Conservation (phyloP, 345 rosid species). For the Arabidopsis suecica region DNA sequence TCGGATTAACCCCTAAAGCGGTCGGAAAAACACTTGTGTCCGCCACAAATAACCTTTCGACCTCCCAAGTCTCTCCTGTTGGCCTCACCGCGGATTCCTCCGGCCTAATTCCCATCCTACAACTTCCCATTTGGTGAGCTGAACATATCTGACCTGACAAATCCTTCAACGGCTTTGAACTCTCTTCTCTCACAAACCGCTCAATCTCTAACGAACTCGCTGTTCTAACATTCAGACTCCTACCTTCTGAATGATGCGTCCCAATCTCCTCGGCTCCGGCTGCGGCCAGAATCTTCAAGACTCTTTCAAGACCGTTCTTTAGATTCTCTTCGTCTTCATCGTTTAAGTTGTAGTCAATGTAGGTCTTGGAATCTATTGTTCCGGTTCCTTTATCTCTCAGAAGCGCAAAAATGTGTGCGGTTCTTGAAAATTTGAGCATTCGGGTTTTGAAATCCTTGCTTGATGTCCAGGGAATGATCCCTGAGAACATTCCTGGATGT, state of each 20-base stretch:
- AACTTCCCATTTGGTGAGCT: constrained; percentile 95
- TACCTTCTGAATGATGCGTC: constrained; percentile 64
- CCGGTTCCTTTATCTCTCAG: constrained; percentile 80
- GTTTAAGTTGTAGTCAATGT: constrained; percentile 56
- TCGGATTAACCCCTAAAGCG: constrained; percentile 84
- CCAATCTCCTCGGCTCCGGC: constrained; percentile 89
- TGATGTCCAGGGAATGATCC: constrained; percentile 74
- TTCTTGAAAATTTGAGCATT: constrained; percentile 71
- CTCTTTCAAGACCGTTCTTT: constrained; percentile 62
- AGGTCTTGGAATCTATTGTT: constrained; percentile 47
- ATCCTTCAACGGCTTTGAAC: constrained; percentile 52
- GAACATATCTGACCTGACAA: constrained; percentile 61
- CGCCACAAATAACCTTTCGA: constrained; percentile 72
- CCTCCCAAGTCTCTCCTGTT: constrained; percentile 85
- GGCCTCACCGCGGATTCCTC: constrained; percentile 66
- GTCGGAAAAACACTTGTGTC: constrained; percentile 89
- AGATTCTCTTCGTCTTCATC: constrained; percentile 58
- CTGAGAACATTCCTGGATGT: constrained; percentile 86
- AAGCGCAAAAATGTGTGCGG: constrained; percentile 68
- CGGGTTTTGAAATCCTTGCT: constrained; percentile 63
- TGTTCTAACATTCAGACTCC: constrained; percentile 56
- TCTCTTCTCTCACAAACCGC: constrained; percentile 70
- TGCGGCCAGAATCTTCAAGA: constrained; percentile 68
- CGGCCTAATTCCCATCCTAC: constrained; percentile 76
- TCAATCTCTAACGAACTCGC: constrained; percentile 54